phyloP scores from a whole-genome alignment of 768 basidiomycete species.

The Pulveroboletus sp. region DNA sequence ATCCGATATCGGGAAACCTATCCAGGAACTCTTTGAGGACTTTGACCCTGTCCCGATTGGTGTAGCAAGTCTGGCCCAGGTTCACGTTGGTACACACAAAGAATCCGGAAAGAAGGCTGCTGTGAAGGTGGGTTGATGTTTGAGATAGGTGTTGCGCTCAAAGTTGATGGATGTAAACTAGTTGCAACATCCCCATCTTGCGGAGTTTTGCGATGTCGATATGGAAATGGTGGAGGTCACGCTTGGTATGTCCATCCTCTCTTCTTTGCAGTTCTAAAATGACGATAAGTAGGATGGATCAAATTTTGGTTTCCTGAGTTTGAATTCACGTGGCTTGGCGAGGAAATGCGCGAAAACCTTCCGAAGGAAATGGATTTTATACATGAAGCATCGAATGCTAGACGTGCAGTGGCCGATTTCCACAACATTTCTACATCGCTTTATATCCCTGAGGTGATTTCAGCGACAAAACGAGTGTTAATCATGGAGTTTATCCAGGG shows the following conservation, averaged over 20 bases:
- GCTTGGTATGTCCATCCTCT: constrained; percentile 43
- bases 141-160: not conserved
- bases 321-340: constrained; percentile 89
- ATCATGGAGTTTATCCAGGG: constrained; percentile 96
- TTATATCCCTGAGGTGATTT: constrained; percentile 83
- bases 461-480: constrained; percentile 79
- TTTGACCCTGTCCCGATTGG: constrained; percentile 90
- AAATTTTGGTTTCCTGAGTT: constrained; percentile 95
- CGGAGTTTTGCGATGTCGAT: constrained; percentile 90
- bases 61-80: constrained; percentile 94
- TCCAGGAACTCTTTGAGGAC: constrained; percentile 76
- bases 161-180: constrained; percentile 24
- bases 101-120: constrained; percentile 76
- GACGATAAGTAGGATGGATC: constrained; percentile 58
- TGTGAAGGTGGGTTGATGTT: constrained; percentile 59
- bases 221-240: constrained; percentile 81
- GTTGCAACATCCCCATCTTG: constrained; percentile 91
- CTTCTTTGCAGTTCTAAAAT: not conserved
- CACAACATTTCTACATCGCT: constrained; percentile 67
- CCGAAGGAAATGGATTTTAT: constrained; percentile 95
- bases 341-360: constrained; percentile 91
- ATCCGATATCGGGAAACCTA: constrained; percentile 70
- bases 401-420: constrained; percentile 70
- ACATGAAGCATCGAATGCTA: constrained; percentile 86
- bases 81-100: constrained; percentile 78